phyloP scores from a whole-genome alignment of 345 rosid species.

The Moricandia moricandioides region DNA sequence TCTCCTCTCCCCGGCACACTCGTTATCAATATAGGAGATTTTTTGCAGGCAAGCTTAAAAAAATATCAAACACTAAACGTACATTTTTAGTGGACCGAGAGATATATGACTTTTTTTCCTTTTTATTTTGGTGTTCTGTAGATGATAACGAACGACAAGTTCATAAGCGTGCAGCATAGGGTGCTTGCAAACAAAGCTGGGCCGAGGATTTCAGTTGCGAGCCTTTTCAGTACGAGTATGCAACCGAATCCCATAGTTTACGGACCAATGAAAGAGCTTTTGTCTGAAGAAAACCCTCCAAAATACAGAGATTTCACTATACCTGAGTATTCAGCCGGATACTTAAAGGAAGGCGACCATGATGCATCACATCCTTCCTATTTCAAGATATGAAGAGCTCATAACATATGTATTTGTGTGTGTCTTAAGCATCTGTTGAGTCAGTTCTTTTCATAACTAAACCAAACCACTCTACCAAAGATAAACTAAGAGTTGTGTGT shows the following conservation, averaged over 20 bases:
- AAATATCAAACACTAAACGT: background rate
- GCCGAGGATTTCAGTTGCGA: slow-evolving; percentile 43
- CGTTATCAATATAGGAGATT: slow-evolving; percentile 41
- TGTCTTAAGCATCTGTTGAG: too few relatives aligned
- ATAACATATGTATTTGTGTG: too few relatives aligned
- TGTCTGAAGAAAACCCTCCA: slow-evolving; percentile 44
- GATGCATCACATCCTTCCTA: slow-evolving; percentile 24
- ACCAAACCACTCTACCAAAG: too few relatives aligned
- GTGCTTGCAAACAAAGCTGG: slow-evolving; percentile 36
- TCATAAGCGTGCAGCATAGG: slow-evolving; percentile 41
- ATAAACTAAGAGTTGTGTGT: too few relatives aligned
- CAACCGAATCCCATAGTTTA: slow-evolving; percentile 5
- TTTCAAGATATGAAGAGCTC: slow-evolving; percentile 27
- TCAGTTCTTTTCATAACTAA: too few relatives aligned
- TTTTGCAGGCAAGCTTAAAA: slow-evolving; percentile 38
- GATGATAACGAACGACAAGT: slow-evolving; percentile 46
- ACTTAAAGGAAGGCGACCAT: slow-evolving; percentile 32
- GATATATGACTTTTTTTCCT: background rate
- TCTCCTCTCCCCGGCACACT: slow-evolving; percentile 31
- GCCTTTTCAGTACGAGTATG: slow-evolving; percentile 31
- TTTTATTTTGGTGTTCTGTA: background rate
- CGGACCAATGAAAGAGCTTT: slow-evolving; percentile 47
- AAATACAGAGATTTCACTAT: slow-evolving; percentile 26
- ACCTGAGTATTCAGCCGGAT: slow-evolving; percentile 31
- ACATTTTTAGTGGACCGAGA: background rate